These are phyloP conservation scores for Podaxis pistillaris DNA, from an alignment of 768 basidiomycete genomes.

Conservation along the genomic window DNA sequence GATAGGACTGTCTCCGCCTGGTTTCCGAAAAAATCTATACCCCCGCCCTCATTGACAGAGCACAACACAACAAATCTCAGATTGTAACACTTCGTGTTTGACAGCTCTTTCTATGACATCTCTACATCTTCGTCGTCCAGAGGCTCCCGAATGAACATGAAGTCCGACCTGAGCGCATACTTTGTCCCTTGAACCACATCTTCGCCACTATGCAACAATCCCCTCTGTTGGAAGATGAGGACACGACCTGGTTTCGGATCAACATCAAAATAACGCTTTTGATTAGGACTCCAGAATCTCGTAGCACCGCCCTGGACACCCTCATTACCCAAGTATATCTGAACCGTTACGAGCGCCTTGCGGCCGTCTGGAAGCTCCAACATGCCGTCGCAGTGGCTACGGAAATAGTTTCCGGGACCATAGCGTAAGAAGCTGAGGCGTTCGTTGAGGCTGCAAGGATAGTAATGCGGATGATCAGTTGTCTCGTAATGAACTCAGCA, in stretches of 20 bases:
- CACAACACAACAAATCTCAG: background rate
- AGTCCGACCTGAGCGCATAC: constrained; percentile 40
- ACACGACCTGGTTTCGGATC: constrained; percentile 41
- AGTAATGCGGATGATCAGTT: background rate
- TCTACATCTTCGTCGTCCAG: background rate
- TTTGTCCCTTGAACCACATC: constrained; percentile 38
- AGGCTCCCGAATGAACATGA: constrained; percentile 31
- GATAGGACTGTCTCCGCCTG: too few relatives aligned
- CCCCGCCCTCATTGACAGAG: too few relatives aligned
- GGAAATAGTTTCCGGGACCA: constrained; percentile 42
- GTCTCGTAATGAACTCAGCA: background rate
- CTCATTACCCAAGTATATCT: constrained; percentile 43
- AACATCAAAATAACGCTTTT: constrained; percentile 34
- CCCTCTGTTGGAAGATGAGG: constrained; percentile 43
- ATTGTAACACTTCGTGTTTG: background rate
- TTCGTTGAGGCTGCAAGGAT: constrained; percentile 35
- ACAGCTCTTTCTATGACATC: background rate
- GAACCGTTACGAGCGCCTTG: constrained; percentile 39
- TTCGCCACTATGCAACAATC: constrained; percentile 41
- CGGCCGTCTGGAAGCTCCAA: constrained; percentile 35
- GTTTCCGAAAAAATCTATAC: too few relatives aligned
- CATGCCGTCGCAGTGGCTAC: constrained; percentile 37
- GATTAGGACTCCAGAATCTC: constrained; percentile 31
- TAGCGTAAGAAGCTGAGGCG: constrained; percentile 45
- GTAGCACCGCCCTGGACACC: constrained; percentile 40